A percentile compares a stretch with the other conserved stretches of the same genome.
phyloP scores from a whole-genome alignment of 495 filamentous ascomycete genomes.

The Penicillium antarcticum region DNA sequence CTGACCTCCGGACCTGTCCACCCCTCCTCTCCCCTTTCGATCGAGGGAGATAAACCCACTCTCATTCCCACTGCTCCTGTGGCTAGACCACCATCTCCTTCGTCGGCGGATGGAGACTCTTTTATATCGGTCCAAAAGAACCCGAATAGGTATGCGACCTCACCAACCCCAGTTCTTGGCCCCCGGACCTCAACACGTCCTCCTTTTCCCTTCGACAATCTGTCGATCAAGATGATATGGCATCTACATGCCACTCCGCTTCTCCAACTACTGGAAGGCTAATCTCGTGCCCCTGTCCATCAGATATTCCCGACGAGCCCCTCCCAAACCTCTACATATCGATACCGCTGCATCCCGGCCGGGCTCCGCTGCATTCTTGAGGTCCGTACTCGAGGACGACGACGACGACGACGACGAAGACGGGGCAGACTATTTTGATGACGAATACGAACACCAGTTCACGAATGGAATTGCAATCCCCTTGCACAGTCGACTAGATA shows the following conservation, averaged over 20 bases:
- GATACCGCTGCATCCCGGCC: conserved; percentile 30
- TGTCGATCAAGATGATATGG: conserved; percentile 14
- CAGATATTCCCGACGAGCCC: conserved; percentile 38
- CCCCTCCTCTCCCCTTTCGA: conserved; percentile 30
- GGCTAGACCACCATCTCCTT: conserved; percentile 17
- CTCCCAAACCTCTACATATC: conserved; percentile 34
- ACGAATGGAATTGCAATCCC: conserved; percentile 41
- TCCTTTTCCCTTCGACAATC: conserved; percentile 9
- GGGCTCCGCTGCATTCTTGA: conserved; percentile 14
- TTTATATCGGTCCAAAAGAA: conserved; percentile 35
- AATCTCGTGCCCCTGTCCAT: conserved; percentile 24
- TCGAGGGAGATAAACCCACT: conserved; percentile 25
- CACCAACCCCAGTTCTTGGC: neutral
- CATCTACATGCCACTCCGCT: conserved; percentile 20
- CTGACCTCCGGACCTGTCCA: conserved; percentile 23
- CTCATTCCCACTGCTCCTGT: conserved; percentile 22
- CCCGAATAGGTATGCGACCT: conserved; percentile 40
- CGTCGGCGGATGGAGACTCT: conserved; percentile 30
- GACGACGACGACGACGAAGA: conserved; percentile 31
- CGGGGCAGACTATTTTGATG: conserved; percentile 29
- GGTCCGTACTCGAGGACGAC: conserved; percentile 23
- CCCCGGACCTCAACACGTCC: conserved; percentile 3
- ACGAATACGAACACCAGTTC: conserved; percentile 33
- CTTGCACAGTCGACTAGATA: conserved; percentile 43
- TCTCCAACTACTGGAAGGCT: conserved; percentile 26